Evolutionary conservation across 768 basidiomycete species (phyloP), one percentile per base, ranked within the genome.

Genomic region (Cystoderma amianthinum): DNA sequence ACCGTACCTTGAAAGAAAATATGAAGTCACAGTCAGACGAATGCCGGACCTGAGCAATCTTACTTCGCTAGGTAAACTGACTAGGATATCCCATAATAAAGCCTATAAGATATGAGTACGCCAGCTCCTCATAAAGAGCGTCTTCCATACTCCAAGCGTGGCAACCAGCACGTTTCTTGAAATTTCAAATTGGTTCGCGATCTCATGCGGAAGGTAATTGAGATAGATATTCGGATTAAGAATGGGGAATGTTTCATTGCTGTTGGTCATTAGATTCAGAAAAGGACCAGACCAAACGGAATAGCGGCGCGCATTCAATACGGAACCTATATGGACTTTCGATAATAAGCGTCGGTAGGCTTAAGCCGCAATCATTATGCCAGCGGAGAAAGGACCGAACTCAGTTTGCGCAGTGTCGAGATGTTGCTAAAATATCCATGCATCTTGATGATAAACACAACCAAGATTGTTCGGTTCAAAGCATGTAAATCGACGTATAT

Each of bases 1-100:
- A n/a, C n/a, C n/a, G n/a, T n/a, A n/a, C 64, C 63, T 63, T 3
- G 62, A 61, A 18, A 62, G 15, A 35, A 61, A 49, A 44, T 65
- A 67, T 0, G 48, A 43, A 13, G 52, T 33, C 6, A 54, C 24
- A 4, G 54, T 54, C 17, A 56, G 50, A 7, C 47, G 34, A 15
- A 50, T 53, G 3, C 19, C 51, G 25, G 21, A 53, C 35, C 32
- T 45, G 32, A 41, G 37, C 20, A 64, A 43, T 12, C 36, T 42
- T 13, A 53, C 52, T 24, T 67, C 62, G 3, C 54, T 50, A 17
- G 49, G 49, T 3, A 61, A 33, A 20, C 54, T 52, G 5, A 50
- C 40, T 3, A 62, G 48, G 11, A 62, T 51, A 39, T 65, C 62
- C 63, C 63, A 66, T 23, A 56, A 40, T 30, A 55, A 43, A 3